Percentiles rank a stretch among this genome's conserved stretches.
Conservation (phyloP, 139 green algal species). For the Chlorella ohadii region DNA sequence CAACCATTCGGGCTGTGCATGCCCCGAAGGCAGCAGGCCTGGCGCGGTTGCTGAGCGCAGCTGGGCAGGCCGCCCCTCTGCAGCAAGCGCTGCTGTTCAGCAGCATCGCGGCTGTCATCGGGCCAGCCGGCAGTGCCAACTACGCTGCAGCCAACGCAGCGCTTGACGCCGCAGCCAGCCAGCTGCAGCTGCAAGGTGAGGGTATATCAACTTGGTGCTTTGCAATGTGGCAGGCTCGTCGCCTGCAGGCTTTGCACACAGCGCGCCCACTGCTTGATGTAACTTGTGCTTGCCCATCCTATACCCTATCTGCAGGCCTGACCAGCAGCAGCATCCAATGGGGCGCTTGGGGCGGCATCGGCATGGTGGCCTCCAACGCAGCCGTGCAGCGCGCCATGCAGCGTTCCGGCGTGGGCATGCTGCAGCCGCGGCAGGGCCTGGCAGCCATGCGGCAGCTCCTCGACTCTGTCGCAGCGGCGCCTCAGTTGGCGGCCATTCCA, state of each 20-base stretch:
- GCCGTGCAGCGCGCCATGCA: conserved; percentile 53
- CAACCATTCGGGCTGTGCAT: conserved; percentile 43
- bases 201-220: too few species aligned
- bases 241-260: too few species aligned
- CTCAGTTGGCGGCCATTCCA: neutral
- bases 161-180: conserved; percentile 36
- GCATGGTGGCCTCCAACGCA: conserved; percentile 54
- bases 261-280: too few species aligned
- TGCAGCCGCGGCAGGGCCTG: conserved; percentile 64
- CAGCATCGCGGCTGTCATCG: conserved; percentile 55
- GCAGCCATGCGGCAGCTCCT: conserved; percentile 37
- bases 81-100: conserved; percentile 57
- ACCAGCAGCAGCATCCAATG: conserved; percentile 56
- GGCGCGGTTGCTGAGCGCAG: neutral
- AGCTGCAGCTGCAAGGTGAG: conserved; percentile 1
- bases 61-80: neutral
- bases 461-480: too few species aligned
- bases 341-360: conserved; percentile 58
- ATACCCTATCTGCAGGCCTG: conserved; percentile 17
- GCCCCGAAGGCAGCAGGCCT: conserved; percentile 58
- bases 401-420: conserved; percentile 70
- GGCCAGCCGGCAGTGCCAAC: conserved; percentile 46
- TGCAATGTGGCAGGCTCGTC: too few species aligned
- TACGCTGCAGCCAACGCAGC: conserved; percentile 56
- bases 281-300: neutral